A percentile compares a stretch with the other conserved stretches of the same genome.
These are phyloP conservation scores for Penicillium malachiteum DNA, from an alignment of 495 filamentous ascomycete species.

Conservation along the genomic window DNA sequence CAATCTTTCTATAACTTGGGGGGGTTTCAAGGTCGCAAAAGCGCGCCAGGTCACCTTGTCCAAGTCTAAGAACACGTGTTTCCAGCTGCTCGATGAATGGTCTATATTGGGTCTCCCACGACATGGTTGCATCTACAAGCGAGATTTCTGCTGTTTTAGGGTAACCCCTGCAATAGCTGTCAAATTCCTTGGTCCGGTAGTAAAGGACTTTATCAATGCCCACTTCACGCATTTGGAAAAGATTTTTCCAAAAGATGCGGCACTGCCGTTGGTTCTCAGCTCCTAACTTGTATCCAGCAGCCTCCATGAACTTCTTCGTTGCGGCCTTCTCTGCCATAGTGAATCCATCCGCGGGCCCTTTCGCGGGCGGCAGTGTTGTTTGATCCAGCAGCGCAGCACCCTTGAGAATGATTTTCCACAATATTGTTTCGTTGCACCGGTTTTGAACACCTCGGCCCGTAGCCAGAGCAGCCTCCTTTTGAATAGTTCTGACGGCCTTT, in stretches of 20 bases:
- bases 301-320: conserved; percentile 22
- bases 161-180: conserved; percentile 20
- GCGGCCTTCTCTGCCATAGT: conserved; percentile 24
- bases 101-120: conserved; percentile 15
- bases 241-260: conserved; percentile 20
- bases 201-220: conserved; percentile 18
- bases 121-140: conserved; percentile 14
- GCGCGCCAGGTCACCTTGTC: conserved; percentile 1
- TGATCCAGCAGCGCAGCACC: conserved; percentile 17
- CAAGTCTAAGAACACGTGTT: too few species aligned
- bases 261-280: conserved; percentile 18
- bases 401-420: conserved; percentile 22
- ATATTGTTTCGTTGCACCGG: conserved; percentile 18
- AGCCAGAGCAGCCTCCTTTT: conserved; percentile 14
- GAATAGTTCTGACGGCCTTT: conserved; percentile 10
- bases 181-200: conserved; percentile 23
- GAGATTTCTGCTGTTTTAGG: conserved; percentile 6
- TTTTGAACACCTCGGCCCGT: conserved; percentile 11
- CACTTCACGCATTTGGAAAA: conserved; percentile 20
- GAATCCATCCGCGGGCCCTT: conserved; percentile 23
- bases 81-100: too few species aligned
- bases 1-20: conserved; percentile 6
- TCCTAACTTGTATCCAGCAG: conserved; percentile 13
- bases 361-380: conserved; percentile 13
- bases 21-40: conserved; percentile 2